Evolutionary conservation across 257 asterid genomes (phyloP), one percentile per base, ranked within the genome.

Genomic region (Echites panduratus): DNA sequence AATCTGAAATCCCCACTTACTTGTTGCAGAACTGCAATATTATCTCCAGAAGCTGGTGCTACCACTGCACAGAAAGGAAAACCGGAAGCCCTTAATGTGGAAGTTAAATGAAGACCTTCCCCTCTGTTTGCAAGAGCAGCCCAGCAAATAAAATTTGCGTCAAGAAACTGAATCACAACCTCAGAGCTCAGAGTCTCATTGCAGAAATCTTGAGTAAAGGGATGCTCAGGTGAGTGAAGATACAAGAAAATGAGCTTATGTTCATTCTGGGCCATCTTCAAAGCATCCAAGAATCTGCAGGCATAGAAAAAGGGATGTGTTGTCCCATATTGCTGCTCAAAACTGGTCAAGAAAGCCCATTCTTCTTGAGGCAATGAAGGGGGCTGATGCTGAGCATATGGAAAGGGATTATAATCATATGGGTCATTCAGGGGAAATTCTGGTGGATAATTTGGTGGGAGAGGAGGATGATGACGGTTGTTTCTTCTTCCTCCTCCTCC

Each of bases 11-110:
- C 9, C 12, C 49, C 9, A 64, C 69, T 75, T 2, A 91, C 97
- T 86, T 90, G 96, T 57, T 84, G 93, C 50, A 92, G 84, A 71
- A 92, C 89, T 22, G 91, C 92, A 16, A 92, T 76, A 78, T 77
- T 83, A 66, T 87, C 95, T 58, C 88, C 89, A 57, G 87, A 66
- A 81, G 89, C 85, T 0, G 96, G 92, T 61, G 96, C 91, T 27
- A 92, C 88, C 68, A 92, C 79, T 0, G 96, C 96, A 75, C 97
- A 92, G 73, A 90, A 90, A 0, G 98, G 98, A 63, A 90, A 88
- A 56, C 82, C 75, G 9, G 87, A 74, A 35, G 82, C 90, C 77
- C 83, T 78, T 1, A 90, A 71, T 0, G 84, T 58, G 0, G 77
- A 56, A 26, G 84, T 85, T 96, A 92, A 82, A 7, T 88, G 88